Base-by-base conservation (phyloP, 1,139 yeast genomes). In the Hyphopichia pseudoburtonii region DNA sequence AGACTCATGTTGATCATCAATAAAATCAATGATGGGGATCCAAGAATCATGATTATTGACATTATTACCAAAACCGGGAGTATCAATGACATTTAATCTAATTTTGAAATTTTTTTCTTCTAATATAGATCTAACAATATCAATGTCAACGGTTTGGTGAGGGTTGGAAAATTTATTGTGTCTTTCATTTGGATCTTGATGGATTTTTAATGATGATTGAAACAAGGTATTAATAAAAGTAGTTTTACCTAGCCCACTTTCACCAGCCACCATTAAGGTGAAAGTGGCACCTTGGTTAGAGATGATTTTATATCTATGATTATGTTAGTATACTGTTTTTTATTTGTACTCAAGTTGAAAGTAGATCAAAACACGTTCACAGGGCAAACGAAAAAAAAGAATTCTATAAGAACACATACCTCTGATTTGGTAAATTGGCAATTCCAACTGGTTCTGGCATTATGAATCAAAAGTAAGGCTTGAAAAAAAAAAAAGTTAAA, bases 51-150 rank as follows among this genome's bases (percentile, higher is more conserved):
- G 80, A 66, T 92, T 92, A 71, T 92, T 86, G 52, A 92, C 95
- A 60, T 89, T 88, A 65, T 90, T 96, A 45, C 98, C 99, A 59
- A 92, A 89, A 2, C 98, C 98, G 14, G 98, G 98, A 7, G 98
- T 92, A 64, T 92, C 99, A 52, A 94, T 81, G 43, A 92, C 76
- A 55, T 92, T 92, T 48, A 94, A 77, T 45, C 94, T 80, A 51
- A 92, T 76, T 53, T 77, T 79, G 69, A 92, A 92, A 57, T 85
- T 86, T 66, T 88, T 87, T 60, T 94, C 99, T 61, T 90, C 97
- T 50, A 94, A 75, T 51, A 86, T 82, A 17, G 97, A 97, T 56
- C 96, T 81, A 36, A 86, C 81, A 46, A 92, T 81, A 47, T 86
- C 94, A 52, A 92, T 88, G 56, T 88, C 97, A 28, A 88, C 95